Percentiles rank a stretch among this genome's conserved stretches.
Conservation (phyloP, 768 basidiomycete species). For the Termitomyces sp. region DNA sequence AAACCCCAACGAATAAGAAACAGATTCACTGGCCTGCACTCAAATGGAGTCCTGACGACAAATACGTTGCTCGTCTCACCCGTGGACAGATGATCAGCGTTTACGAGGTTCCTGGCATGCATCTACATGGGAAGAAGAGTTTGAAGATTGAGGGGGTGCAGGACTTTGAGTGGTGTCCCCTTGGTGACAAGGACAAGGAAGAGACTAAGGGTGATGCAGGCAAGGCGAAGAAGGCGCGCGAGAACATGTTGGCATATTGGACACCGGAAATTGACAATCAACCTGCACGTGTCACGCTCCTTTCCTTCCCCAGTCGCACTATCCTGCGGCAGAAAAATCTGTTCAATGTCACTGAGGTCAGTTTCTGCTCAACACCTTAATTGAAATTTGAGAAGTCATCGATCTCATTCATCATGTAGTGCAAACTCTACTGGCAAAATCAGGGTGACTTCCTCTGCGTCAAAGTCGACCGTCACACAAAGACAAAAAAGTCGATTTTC, state of each 20-base stretch:
- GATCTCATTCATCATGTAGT: constrained; percentile 44
- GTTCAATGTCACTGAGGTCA: constrained; percentile 95
- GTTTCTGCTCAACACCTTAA: constrained; percentile 21
- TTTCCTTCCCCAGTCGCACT: constrained; percentile 81
- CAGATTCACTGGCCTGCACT: constrained; percentile 93
- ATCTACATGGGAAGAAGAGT: constrained; percentile 92
- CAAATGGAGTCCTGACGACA: constrained; percentile 98
- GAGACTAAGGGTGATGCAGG: constrained; percentile 41
- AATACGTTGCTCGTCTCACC: constrained; percentile 86
- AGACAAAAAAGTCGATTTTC: constrained; percentile 97
- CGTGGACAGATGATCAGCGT: constrained; percentile 94
- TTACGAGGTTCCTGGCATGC: constrained; percentile 93
- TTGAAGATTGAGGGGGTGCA: constrained; percentile 96
- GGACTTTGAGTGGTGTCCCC: constrained; percentile 98
- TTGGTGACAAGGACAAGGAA: constrained; percentile 84
- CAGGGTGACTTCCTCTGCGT: constrained; percentile 98
- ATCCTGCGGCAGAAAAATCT: constrained; percentile 93
- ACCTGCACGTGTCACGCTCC: constrained; percentile 93
- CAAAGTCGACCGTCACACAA: constrained; percentile 97
- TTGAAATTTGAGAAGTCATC: constrained; percentile 5
- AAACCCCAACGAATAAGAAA: constrained; percentile 59
- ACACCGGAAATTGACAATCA: constrained; percentile 95
- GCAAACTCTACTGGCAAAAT: constrained; percentile 98
- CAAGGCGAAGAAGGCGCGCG: constrained; percentile 66
- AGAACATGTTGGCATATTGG: constrained; percentile 98